A percentile compares a stretch with the other conserved stretches of the same genome.
phyloP scores from a whole-genome alignment of 75 land plant species.

The Pinus albicaulis region DNA sequence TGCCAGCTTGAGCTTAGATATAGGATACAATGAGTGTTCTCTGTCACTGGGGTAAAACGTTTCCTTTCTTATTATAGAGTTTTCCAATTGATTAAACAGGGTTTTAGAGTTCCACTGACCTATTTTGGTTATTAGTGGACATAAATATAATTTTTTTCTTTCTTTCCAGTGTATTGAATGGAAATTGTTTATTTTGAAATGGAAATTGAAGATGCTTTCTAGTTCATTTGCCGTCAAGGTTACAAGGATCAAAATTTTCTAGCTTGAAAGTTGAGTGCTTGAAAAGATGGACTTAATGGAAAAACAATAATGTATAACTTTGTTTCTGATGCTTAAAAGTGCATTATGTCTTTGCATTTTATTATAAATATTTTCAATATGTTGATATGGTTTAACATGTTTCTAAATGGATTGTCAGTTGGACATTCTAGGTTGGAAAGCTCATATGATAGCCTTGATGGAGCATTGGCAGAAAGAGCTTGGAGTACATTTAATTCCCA shows the following conservation, averaged over 20 bases:
- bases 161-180: not conserved
- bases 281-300: not conserved
- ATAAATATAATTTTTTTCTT: not conserved
- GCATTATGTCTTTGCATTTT: not conserved
- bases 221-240: not conserved
- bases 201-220: not conserved
- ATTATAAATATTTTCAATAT: not conserved
- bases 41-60: not conserved
- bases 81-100: not conserved
- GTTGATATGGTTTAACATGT: not conserved
- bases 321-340: not conserved
- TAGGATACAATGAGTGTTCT: not conserved
- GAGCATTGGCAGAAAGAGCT: not conserved
- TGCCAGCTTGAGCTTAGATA: not conserved
- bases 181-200: not conserved
- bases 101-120: too few species aligned
- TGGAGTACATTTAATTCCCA: not conserved
- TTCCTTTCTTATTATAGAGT: not conserved
- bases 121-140: not conserved
- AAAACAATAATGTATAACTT: not conserved
- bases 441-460: not conserved
- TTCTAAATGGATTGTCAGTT: not conserved
- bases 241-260: not conserved
- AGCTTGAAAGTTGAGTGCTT: not conserved
- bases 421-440: not conserved